phyloP scores from a whole-genome alignment of 371 early-diverging fungal species.

The Fennellomyces sp. region DNA sequence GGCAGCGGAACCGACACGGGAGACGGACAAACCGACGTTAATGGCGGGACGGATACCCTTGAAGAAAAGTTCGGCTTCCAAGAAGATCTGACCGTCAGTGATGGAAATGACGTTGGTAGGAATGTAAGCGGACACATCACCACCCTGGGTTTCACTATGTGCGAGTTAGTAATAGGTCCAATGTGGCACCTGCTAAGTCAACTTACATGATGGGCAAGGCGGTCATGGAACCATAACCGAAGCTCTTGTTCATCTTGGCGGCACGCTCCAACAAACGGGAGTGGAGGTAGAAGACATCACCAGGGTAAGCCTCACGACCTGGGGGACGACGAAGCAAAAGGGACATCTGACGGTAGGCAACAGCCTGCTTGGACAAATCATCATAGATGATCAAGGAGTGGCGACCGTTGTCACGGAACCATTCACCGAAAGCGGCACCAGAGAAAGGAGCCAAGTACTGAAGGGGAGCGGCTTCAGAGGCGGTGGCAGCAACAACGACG shows the following conservation, averaged over 20 bases:
- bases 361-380: constrained; percentile 97
- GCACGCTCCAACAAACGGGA: constrained; percentile 96
- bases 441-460: constrained; percentile 97
- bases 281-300: constrained; percentile 98
- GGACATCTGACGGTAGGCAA: constrained; percentile 98
- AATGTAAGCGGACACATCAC: constrained; percentile 98
- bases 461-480: constrained; percentile 94
- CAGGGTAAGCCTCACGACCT: constrained; percentile 97
- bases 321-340: constrained; percentile 96
- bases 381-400: constrained; percentile 95
- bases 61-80: constrained; percentile 98
- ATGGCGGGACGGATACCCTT: constrained; percentile 97
- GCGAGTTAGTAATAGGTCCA: not conserved
- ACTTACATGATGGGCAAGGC: constrained; percentile 96
- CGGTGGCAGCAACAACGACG: constrained; percentile 94
- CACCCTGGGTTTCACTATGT: constrained; percentile 90
- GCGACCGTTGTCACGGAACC: constrained; percentile 97
- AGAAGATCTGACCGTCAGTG: constrained; percentile 90
- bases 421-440: constrained; percentile 92
- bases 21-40: constrained; percentile 98
- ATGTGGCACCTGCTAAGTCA: constrained; percentile 54
- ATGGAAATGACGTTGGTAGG: constrained; percentile 99
- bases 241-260: constrained; percentile 94
- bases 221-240: constrained; percentile 92
- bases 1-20: constrained; percentile 98